Evolutionary conservation across 2,329 filamentous ascomycete genomes (phyloP), one percentile per base, ranked within the genome.

Genomic region (Exophiala spinifera): DNA sequence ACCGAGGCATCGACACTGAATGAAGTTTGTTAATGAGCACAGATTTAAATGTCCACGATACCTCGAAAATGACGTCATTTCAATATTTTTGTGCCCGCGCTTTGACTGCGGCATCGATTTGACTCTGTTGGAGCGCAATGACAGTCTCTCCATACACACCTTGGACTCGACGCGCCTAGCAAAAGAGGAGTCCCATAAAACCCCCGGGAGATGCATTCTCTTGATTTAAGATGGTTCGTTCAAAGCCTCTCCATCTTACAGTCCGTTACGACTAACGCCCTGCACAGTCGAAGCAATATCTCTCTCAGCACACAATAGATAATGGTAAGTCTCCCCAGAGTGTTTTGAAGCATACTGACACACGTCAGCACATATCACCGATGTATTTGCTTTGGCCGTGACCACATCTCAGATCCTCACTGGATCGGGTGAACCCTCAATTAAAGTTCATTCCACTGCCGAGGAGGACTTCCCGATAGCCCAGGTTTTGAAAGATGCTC

Each of bases 261-360:
- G 4, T n/a, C 7, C 20, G 14, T 65, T 17, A 15, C 45, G 21
- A 11, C 50, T 56, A 25, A 56, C 53, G 28, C 46, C 11, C 31
- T 14, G 43, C 20, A 45, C 55, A 96, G 94, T 99, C 94, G 52
- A 97, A 97, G 77, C 94, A 97, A 86, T 99, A 96, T 71, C 82
- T 99, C 60, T 95, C 92, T 66, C 87, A 88, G 63, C 89, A 96
- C 72, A 92, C 91, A 40, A 83, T 96, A 70, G 88, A 95, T 70
- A 83, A 91, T 77, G 91, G 89, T 89, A 70, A 70, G 77, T 68
- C 1, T 21, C 7, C 23, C 4, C 34, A 66, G 65, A 44, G 5
- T 10, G 15, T 70, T 40, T 49, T 55, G 53, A 63, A 65, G 15
- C 7, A 8, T 21, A 17, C n/a, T 25, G 28, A 34, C 62, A 69